Base-by-base conservation (phyloP, 1,284 basidiomycete genomes). In the Austropuccinia psidii region DNA sequence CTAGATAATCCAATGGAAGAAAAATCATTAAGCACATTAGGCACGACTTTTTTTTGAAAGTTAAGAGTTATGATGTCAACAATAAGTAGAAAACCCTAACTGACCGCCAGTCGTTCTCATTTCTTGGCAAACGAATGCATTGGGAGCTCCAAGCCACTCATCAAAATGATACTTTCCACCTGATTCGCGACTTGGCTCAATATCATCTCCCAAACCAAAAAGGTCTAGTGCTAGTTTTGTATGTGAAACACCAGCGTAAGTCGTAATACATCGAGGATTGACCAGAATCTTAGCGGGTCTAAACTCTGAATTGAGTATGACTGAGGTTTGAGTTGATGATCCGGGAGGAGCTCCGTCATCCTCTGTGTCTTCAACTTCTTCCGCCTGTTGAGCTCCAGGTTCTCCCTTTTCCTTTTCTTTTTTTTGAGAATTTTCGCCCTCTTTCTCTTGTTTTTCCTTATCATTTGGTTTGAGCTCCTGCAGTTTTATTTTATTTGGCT, bases 101-200 rank as follows among this genome's bases (percentile, higher is more conserved):
- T 45, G 65, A 78, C 76, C 78, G 39, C 78, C 78, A 1, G 78
- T 79, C 27, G 78, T 78, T 87, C 86, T 85, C 84, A 96, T 93
- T 81, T 97, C 93, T 82, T 96, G 93, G 80, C 93, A 97, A 4
- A 96, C 92, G 82, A 95, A 97, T 76, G 88, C 90, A 80, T 94
- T 91, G 0, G 93, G 93, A 2, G 93, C 91, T 33, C 91, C 90
- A 74, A 90, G 88, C 92, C 93, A 96, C 80, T 94, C 91, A 67
- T 93, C 91, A 73, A 96, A 81, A 0, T 90, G 85, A 80, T 95
- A 94, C 80, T 89, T 91, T 65, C 87, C 81, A 13, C 85, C 68
- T 78, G 83, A 65, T 78, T 76, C 66, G 76, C 70, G 27, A 73
- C 55, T 74, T 80, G 35, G 80, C 79, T 86, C 85, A 52, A 87